Conservation (phyloP, 1,284 basidiomycete species). For the Tremellales sp. region DNA sequence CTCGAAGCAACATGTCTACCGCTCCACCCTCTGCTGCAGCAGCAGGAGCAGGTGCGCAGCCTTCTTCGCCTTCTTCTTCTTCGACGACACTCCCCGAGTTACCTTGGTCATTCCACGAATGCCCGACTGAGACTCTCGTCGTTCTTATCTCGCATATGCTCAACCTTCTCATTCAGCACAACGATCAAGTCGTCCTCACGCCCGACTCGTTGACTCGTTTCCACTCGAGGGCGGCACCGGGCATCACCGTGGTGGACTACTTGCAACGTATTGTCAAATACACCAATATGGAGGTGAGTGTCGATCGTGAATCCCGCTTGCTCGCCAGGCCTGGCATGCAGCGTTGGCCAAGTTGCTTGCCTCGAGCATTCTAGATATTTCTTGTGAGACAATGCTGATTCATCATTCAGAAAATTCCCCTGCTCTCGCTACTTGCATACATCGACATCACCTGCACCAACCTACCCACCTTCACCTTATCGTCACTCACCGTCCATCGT, state of each 20-base stretch:
- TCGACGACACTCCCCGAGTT: slow-evolving; percentile 18
- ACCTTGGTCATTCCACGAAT: slow-evolving; percentile 55
- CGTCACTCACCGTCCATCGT: slow-evolving; percentile 89
- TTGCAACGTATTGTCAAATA: slow-evolving; percentile 84
- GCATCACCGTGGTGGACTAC: slow-evolving; percentile 81
- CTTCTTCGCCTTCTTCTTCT: too few species aligned
- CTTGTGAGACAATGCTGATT: not conserved
- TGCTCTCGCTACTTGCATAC: slow-evolving; percentile 84
- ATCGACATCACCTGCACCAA: slow-evolving; percentile 90
- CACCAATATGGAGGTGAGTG: slow-evolving; percentile 80
- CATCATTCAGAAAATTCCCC: slow-evolving; percentile 72
- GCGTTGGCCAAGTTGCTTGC: not conserved
- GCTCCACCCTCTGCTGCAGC: too few species aligned
- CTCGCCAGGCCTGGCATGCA: not conserved
- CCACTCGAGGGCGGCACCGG: slow-evolving; percentile 82
- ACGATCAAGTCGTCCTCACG: slow-evolving; percentile 69
- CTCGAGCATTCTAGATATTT: not conserved
- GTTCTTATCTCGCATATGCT: slow-evolving; percentile 92
- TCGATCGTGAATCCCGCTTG: too few species aligned
- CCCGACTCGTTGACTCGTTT: slow-evolving; percentile 69
- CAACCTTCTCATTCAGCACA: slow-evolving; percentile 82
- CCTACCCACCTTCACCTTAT: slow-evolving; percentile 72
- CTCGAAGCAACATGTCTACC: too few species aligned
- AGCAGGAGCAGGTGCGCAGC: too few species aligned
- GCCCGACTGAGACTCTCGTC: slow-evolving; percentile 72